Evolutionary conservation across 2,329 filamentous ascomycete genomes (phyloP), one percentile per base, ranked within the genome.

Genomic region (Cryphonectria nitschkei): DNA sequence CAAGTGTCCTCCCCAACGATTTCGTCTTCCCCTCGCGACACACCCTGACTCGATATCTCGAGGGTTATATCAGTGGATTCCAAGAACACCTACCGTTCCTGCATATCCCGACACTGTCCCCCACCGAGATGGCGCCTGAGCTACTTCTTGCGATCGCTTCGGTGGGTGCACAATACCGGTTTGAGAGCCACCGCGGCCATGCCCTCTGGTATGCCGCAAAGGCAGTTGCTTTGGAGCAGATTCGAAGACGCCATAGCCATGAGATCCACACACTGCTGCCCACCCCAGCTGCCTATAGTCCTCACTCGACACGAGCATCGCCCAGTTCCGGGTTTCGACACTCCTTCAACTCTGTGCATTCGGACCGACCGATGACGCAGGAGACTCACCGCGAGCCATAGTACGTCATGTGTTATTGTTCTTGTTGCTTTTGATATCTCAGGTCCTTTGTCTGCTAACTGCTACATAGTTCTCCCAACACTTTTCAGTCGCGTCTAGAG

Each of bases 1-100:
- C 87, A 0, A 82, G 85, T 0, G 86, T 90, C 5, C 78, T 91
- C 32, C 87, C 89, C 0, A 82, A 80, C 67, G 88, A 89, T 74
- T 93, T 93, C 74, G 85, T 88, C 3, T 87, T 93, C 65, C 91
- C 91, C 1, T 92, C 90, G 5, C 86, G 91, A 3, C 86, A 92
- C 74, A 92, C 91, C 0, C 78, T 93, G 39, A 90, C 89, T 2
- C 82, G 91, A 46, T 93, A 93, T 73, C 80, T 93, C 43, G 90
- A 92, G 71, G 90, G 90, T 1, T 93, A 92, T 75, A 87, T 92
- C 68, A 88, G 86, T 70, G 90, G 90, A 0, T 92, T 93, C 70
- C 79, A 89, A 70, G 83, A 86, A 37, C 86, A 88, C 72, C 82
- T 89, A 56, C 87, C 87, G 0, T 88, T 93, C 72, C 81, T 93